Evolutionary conservation across 768 basidiomycete species (phyloP).

Genomic region (Pleurotus sapidus): DNA sequence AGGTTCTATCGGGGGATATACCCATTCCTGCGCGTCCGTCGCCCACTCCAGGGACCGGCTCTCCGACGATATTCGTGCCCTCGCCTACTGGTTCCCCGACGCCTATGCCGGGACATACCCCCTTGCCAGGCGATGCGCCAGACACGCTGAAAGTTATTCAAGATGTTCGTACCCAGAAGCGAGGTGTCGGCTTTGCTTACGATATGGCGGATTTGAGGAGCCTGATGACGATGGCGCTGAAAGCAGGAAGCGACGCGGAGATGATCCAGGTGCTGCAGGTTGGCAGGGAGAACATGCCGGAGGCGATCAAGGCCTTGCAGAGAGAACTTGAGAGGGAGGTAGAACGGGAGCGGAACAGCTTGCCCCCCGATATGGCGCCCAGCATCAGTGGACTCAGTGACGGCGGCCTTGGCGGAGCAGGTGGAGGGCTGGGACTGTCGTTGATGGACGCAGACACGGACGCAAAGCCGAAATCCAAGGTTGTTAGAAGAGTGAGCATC

Average conservation of each 20-base stretch:
- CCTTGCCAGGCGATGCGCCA: constrained; percentile 7
- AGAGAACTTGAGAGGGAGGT: constrained; percentile 54
- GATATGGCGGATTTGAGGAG: constrained; percentile 57
- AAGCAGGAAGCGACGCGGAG: constrained; percentile 56
- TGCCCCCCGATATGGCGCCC: background rate
- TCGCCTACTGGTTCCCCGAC: background rate
- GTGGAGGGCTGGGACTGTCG: background rate
- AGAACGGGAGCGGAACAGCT: constrained; percentile 21
- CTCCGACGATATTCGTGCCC: constrained; percentile 3
- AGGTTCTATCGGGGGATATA: background rate
- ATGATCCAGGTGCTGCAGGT: constrained; percentile 64
- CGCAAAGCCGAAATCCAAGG: constrained; percentile 6
- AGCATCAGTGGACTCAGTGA: background rate
- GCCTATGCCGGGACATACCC: background rate
- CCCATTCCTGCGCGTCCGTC: constrained; percentile 6
- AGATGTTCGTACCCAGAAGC: constrained; percentile 27
- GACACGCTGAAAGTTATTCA: constrained; percentile 22
- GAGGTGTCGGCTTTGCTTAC: constrained; percentile 41
- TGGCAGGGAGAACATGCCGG: constrained; percentile 67
- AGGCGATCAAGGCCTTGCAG: constrained; percentile 79
- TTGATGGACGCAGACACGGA: constrained; percentile 10
- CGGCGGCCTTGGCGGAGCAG: background rate
- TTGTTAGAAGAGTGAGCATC: constrained; percentile 1
- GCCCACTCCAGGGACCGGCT: background rate
- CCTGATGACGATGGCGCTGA: constrained; percentile 57